phyloP scores from a whole-genome alignment of 1,139 yeast species.

The Taiozyma sp. region DNA sequence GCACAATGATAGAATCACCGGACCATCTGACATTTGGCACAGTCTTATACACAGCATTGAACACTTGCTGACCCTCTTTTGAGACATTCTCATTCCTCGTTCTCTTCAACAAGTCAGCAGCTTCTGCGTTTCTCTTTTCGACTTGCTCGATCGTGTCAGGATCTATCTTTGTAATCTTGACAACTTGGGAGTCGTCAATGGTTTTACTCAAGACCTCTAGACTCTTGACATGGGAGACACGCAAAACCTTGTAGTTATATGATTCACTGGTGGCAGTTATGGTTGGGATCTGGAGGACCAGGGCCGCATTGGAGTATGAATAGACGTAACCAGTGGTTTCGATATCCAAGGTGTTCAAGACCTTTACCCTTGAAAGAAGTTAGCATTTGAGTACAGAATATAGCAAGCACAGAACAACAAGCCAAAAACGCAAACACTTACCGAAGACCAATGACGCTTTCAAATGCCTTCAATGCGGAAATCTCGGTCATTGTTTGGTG shows the following conservation, averaged over 20 bases:
- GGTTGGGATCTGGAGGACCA: conserved; percentile 16
- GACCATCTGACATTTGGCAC: conserved; percentile 46
- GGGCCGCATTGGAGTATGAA: conserved; percentile 43
- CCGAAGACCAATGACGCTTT: conserved; percentile 22
- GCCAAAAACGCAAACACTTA: conserved; percentile 14
- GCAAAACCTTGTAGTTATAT: conserved; percentile 47
- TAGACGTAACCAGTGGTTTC: conserved; percentile 57
- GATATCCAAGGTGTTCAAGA: conserved; percentile 56
- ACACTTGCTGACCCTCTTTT: conserved; percentile 43
- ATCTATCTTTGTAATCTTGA: conserved; percentile 19
- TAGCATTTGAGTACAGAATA: not conserved
- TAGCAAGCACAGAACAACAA: not conserved
- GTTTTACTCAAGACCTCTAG: conserved; percentile 35
- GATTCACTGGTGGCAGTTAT: conserved; percentile 9
- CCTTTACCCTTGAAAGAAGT: conserved; percentile 41
- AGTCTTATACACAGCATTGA: conserved; percentile 45
- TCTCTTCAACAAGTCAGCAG: conserved; percentile 14
- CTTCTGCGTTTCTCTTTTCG: conserved; percentile 20
- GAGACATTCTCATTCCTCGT: conserved; percentile 37
- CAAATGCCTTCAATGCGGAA: conserved; percentile 15
- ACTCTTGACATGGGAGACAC: conserved; percentile 53
- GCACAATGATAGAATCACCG: conserved; percentile 43
- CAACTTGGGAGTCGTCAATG: conserved; percentile 22
- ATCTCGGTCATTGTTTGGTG: conserved; percentile 3
- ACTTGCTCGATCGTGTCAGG: conserved; percentile 14